Conservation (phyloP, 208 protist genomes). For the Trypanosomatidae sp. region DNA sequence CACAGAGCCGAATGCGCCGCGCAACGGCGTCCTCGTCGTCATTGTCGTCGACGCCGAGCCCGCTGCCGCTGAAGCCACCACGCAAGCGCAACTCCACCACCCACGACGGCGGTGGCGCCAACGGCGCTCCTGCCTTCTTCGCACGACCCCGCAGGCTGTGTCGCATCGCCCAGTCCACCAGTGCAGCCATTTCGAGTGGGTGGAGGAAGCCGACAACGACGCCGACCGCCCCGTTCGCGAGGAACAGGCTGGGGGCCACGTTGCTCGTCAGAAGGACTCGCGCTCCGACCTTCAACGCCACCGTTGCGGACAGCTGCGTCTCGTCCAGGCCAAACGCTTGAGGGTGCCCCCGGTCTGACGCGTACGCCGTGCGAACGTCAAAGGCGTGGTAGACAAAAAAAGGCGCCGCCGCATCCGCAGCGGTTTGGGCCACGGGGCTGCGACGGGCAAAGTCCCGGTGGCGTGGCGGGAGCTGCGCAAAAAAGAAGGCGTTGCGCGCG, state of each 20-base stretch:
- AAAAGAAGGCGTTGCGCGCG: constrained; percentile 56
- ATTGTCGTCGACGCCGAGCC: no score
- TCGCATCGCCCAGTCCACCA: constrained; percentile 53
- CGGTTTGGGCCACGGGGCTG: no score
- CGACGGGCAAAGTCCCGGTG: no score
- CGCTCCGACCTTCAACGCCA: constrained; percentile 70
- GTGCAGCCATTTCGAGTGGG: constrained; percentile 59
- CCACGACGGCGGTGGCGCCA: constrained; percentile 22
- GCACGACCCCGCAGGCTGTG: no score
- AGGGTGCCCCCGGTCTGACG: background rate
- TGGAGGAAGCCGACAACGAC: constrained; percentile 76
- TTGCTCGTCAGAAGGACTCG: constrained; percentile 77
- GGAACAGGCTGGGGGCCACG: constrained; percentile 45
- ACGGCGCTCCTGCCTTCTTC: no score
- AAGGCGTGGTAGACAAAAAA: constrained; percentile 33
- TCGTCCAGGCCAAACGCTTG: constrained; percentile 36
- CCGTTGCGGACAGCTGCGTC: constrained; percentile 31
- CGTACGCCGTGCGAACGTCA: constrained; percentile 11
- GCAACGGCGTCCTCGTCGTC: no score
- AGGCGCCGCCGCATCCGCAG: no score
- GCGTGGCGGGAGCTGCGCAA: constrained; percentile 49
- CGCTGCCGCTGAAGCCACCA: constrained; percentile 56
- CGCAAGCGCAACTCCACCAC: constrained; percentile 30
- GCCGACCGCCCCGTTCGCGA: constrained; percentile 80
- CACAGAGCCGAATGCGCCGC: no score